A percentile compares a stretch with the other conserved stretches of the same genome.
Evolutionary conservation across 169 alveolate species (phyloP).

Genomic region (Eimeria sp.): DNA sequence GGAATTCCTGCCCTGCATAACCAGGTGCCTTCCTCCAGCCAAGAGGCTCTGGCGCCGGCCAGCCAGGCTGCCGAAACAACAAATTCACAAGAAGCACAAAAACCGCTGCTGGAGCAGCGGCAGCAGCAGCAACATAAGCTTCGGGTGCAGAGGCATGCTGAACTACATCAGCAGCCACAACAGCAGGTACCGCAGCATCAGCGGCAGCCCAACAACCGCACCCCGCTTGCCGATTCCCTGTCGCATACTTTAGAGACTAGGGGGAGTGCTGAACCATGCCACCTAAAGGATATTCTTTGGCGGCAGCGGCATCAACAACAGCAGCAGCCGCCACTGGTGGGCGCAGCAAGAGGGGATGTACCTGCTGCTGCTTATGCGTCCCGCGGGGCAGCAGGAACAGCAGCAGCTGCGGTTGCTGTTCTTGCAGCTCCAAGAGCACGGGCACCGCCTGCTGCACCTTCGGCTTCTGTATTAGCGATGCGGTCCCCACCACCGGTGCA

Average conservation of each 20-base stretch:
- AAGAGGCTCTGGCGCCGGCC: too few species aligned
- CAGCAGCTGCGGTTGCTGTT: neutral
- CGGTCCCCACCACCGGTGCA: neutral
- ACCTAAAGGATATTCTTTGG: neutral
- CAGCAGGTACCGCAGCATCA: neutral
- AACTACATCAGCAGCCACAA: neutral
- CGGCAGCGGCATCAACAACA: neutral
- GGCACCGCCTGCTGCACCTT: neutral
- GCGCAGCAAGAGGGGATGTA: neutral
- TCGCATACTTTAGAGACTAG: neutral
- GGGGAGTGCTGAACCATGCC: neutral
- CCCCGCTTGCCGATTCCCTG: neutral
- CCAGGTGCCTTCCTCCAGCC: too few species aligned
- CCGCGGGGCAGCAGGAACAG: neutral
- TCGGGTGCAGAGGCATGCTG: neutral
- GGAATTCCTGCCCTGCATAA: neutral
- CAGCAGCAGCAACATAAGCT: neutral
- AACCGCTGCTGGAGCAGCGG: neutral
- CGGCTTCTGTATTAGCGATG: neutral
- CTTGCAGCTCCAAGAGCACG: neutral
- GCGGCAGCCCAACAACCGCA: neutral
- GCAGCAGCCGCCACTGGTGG: neutral
- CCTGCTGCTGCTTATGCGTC: neutral
- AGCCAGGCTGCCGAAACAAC: too few species aligned
- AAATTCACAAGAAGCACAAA: too few species aligned